Percentiles rank a stretch among this genome's conserved stretches.
These are phyloP conservation scores for Starmerella sp. DNA, from an alignment of 805 yeast species.

Conservation along the genomic window DNA sequence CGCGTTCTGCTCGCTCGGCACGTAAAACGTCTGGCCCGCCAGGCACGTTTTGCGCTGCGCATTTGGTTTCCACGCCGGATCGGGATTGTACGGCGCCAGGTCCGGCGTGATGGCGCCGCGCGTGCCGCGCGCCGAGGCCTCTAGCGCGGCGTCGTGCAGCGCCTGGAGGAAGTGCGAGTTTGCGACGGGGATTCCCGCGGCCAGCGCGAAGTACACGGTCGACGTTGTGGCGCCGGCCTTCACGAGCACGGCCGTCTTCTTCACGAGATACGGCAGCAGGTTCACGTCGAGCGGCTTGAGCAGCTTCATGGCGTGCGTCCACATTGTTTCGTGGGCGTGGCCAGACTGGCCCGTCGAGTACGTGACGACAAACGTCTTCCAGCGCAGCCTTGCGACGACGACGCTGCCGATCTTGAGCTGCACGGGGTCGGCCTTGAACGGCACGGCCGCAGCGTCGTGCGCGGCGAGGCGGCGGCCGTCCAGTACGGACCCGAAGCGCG, in stretches of 20 bases:
- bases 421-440: background rate
- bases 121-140: conserved; percentile 20
- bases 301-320: conserved; percentile 7
- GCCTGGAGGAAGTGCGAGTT: conserved; percentile 22
- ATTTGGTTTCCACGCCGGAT: conserved; percentile 22
- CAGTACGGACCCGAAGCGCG: conserved; percentile 24
- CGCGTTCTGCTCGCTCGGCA: conserved; percentile 14
- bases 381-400: conserved; percentile 17
- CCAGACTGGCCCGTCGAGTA: conserved; percentile 21
- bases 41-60: conserved; percentile 24
- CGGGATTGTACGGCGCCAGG: conserved; percentile 21
- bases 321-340: conserved; percentile 15
- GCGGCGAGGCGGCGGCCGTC: conserved; percentile 7
- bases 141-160: conserved; percentile 14
- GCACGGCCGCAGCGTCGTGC: background rate
- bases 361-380: conserved; percentile 25
- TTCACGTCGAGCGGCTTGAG: conserved; percentile 27
- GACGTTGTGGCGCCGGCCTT: conserved; percentile 24
- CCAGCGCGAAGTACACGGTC: conserved; percentile 29
- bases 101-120: conserved; percentile 22
- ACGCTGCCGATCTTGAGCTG: conserved; percentile 21
- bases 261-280: conserved; percentile 20
- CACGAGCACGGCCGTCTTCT: conserved; percentile 26
- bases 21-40: conserved; percentile 23
- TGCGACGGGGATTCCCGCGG: conserved; percentile 27